Conservation (phyloP, 1,139 yeast species). For the Ashbya aceris region DNA sequence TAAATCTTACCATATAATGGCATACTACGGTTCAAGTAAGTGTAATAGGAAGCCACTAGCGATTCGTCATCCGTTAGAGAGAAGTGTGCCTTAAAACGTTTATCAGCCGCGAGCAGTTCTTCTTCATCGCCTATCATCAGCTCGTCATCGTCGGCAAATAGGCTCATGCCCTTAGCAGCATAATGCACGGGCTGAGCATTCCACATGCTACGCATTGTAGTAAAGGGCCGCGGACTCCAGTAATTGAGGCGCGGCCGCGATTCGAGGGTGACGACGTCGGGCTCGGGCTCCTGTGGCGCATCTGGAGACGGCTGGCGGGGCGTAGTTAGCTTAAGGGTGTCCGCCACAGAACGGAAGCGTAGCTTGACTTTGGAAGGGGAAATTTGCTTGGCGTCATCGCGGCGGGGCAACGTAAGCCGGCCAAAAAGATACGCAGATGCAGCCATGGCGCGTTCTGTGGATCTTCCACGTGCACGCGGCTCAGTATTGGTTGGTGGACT, state of each 20-base stretch:
- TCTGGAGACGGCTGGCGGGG: neutral
- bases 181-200: conserved; percentile 57
- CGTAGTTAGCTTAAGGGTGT: conserved; percentile 1
- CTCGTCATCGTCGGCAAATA: conserved; percentile 36
- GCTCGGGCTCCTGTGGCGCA: neutral
- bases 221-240: conserved; percentile 28
- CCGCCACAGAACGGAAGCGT: conserved; percentile 6
- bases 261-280: neutral
- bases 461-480: conserved; percentile 5
- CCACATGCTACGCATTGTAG: conserved; percentile 50
- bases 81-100: conserved; percentile 55
- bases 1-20: conserved; percentile 82
- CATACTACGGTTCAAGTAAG: conserved; percentile 58
- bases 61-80: conserved; percentile 45
- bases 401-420: conserved; percentile 2
- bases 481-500: neutral
- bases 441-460: conserved; percentile 5
- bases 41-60: conserved; percentile 60
- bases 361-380: neutral
- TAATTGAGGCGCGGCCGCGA: conserved; percentile 1
- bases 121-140: conserved; percentile 39
- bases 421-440: conserved; percentile 5
- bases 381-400: conserved; percentile 10
- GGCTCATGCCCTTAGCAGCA: conserved; percentile 30
- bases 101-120: conserved; percentile 39